A percentile compares a stretch with the other conserved stretches of the same genome.
These are phyloP conservation scores for Schizochytrium sp. DNA, from an alignment of 108 stramenopile genomes.

Conservation along the genomic window DNA sequence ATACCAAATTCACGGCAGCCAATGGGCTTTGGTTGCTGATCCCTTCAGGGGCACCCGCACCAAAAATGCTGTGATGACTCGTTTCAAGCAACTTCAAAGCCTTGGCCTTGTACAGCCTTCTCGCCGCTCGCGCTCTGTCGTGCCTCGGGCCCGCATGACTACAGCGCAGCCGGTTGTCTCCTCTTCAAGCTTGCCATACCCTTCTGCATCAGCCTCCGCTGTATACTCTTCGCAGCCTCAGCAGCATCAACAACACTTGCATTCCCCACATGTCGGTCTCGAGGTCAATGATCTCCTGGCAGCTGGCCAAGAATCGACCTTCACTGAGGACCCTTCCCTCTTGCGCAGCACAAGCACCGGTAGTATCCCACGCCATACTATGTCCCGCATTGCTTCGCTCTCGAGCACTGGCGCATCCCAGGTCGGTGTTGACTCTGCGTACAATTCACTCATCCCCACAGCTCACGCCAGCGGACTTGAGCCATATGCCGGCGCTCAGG, in stretches of 20 bases:
- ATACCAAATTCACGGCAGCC: conserved; percentile 30
- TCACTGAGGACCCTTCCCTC: too few species aligned
- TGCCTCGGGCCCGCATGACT: conserved; percentile 25
- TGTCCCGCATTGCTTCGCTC: background rate
- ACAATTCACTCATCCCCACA: background rate
- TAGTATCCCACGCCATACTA: background rate
- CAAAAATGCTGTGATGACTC: conserved; percentile 57
- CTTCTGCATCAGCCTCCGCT: too few species aligned
- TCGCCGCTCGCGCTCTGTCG: conserved; percentile 22
- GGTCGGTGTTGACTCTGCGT: background rate
- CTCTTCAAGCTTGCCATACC: background rate
- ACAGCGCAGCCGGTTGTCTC: background rate
- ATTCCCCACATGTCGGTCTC: background rate
- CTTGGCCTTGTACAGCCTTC: conserved; percentile 35
- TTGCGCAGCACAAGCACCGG: background rate
- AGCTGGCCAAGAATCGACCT: too few species aligned
- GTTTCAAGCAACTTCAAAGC: conserved; percentile 59
- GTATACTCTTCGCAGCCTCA: background rate
- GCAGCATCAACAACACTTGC: background rate
- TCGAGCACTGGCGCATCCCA: background rate
- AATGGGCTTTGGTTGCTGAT: conserved; percentile 24
- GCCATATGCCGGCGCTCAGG: too few species aligned
- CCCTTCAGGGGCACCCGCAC: conserved; percentile 10
- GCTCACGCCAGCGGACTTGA: too few species aligned
- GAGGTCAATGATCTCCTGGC: too few species aligned